Percentiles rank a stretch among this genome's conserved stretches.
Conservation (phyloP, 1,139 yeast genomes). For the Geotrichum fermentans region DNA sequence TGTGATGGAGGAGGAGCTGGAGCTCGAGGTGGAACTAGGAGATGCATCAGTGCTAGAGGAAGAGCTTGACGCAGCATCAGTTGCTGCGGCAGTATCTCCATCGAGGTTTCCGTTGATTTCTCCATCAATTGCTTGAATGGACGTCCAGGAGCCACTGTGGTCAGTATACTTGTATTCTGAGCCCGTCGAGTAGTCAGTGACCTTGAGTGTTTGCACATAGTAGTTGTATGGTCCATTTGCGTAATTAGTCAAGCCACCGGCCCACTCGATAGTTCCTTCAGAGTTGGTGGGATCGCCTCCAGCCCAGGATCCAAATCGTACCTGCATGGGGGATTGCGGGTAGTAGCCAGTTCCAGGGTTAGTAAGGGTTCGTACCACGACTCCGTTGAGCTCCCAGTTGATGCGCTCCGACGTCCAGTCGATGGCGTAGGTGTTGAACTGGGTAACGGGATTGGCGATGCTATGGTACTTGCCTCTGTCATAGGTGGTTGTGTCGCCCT, state of each 20-base stretch:
- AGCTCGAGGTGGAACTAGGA: constrained; percentile 16
- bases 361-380: constrained; percentile 52
- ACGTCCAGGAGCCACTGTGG: constrained; percentile 60
- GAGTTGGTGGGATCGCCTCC: constrained; percentile 68
- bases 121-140: constrained; percentile 64
- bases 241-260: constrained; percentile 73
- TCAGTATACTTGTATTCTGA: constrained; percentile 59
- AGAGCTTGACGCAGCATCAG: background rate
- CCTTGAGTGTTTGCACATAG: constrained; percentile 56
- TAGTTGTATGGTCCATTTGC: constrained; percentile 62
- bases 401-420: constrained; percentile 70
- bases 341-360: constrained; percentile 48
- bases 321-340: constrained; percentile 75
- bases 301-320: constrained; percentile 72
- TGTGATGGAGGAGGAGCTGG: constrained; percentile 16
- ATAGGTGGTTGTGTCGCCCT: constrained; percentile 71
- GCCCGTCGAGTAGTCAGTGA: constrained; percentile 80
- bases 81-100: constrained; percentile 13
- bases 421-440: constrained; percentile 69
- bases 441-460: constrained; percentile 51
- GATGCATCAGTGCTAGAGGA: constrained; percentile 16
- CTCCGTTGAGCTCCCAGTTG: constrained; percentile 61
- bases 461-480: constrained; percentile 72
- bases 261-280: constrained; percentile 74
- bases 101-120: constrained; percentile 55